A percentile compares a stretch with the other conserved stretches of the same genome.
Evolutionary conservation across 2,329 filamentous ascomycete genomes (phyloP).

Genomic region (Colletotrichum agaves): DNA sequence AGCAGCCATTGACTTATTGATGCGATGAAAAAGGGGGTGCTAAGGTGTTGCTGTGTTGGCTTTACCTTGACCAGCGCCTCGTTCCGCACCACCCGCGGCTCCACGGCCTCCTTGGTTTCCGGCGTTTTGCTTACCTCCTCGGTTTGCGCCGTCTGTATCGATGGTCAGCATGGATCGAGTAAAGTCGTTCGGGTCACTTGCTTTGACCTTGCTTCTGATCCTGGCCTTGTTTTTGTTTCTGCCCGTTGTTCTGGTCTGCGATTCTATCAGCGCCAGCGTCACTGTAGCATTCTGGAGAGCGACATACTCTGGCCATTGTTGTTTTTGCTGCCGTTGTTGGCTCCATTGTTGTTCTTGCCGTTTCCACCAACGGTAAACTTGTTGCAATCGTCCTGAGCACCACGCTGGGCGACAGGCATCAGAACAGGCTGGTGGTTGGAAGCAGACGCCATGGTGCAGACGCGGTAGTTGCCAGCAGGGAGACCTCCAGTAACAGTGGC

Average conservation of each 20-base stretch:
- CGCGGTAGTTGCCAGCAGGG: constrained; percentile 70
- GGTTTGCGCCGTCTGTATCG: not conserved
- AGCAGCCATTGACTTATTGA: not conserved
- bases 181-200: not conserved
- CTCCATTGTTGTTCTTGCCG: constrained; percentile 39
- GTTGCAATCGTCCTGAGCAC: constrained; percentile 71
- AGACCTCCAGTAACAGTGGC: constrained; percentile 68
- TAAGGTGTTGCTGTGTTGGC: constrained; percentile 14
- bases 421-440: constrained; percentile 74
- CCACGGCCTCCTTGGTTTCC: not conserved
- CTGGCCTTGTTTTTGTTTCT: constrained; percentile 36
- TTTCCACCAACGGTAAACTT: constrained; percentile 40
- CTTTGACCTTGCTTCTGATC: constrained; percentile 36
- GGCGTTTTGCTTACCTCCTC: constrained; percentile 28
- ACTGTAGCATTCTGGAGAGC: not conserved
- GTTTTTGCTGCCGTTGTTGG: constrained; percentile 35
- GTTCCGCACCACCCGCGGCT: constrained; percentile 11
- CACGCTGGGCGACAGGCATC: constrained; percentile 75
- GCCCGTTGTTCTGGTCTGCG: constrained; percentile 37
- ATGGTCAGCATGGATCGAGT: not conserved
- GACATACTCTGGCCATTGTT: constrained; percentile 23
- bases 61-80: constrained; percentile 33
- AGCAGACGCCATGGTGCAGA: constrained; percentile 72
- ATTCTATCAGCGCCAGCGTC: not conserved
- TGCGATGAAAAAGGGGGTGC: constrained; percentile 24